Conservation (phyloP, 2,329 filamentous ascomycete genomes). For the Trichoderma harzianum region DNA sequence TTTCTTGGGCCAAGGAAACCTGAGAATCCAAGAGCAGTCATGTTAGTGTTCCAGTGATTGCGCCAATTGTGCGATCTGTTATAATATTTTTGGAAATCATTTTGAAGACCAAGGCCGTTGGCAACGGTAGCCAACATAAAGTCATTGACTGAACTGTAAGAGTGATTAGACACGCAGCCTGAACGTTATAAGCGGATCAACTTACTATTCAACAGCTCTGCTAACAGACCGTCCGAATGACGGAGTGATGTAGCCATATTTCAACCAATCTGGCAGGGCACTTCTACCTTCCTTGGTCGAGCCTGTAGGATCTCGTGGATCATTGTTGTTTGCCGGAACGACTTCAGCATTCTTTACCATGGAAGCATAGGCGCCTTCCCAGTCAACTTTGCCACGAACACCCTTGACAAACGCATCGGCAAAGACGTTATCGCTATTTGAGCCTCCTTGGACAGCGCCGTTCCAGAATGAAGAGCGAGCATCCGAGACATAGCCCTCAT, state of each 20-base stretch:
- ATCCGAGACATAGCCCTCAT: conserved; percentile 63
- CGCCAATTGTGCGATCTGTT: conserved; percentile 65
- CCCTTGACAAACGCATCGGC: conserved; percentile 71
- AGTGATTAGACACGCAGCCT: neutral
- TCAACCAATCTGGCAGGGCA: conserved; percentile 65
- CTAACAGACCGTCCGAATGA: conserved; percentile 59
- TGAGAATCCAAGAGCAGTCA: conserved; percentile 55
- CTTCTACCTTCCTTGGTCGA: conserved; percentile 67
- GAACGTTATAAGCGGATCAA: neutral
- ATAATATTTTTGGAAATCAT: conserved; percentile 57
- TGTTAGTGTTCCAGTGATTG: conserved; percentile 65
- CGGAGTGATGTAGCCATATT: conserved; percentile 63
- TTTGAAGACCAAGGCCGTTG: conserved; percentile 47
- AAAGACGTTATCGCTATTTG: conserved; percentile 68
- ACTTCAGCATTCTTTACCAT: conserved; percentile 67
- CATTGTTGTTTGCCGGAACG: conserved; percentile 56
- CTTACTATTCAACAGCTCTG: conserved; percentile 62
- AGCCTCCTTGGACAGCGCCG: conserved; percentile 66
- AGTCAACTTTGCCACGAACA: conserved; percentile 59
- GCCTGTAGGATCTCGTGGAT: conserved; percentile 53
- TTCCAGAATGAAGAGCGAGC: conserved; percentile 67
- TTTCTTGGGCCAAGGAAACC: conserved; percentile 64
- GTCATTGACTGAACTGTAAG: conserved; percentile 56
- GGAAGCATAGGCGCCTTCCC: conserved; percentile 58
- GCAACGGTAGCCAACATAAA: conserved; percentile 66